Percentiles rank a stretch among this genome's conserved stretches.
Evolutionary conservation across 2,329 filamentous ascomycete species (phyloP).

Genomic region (Alternaria ventricosa): DNA sequence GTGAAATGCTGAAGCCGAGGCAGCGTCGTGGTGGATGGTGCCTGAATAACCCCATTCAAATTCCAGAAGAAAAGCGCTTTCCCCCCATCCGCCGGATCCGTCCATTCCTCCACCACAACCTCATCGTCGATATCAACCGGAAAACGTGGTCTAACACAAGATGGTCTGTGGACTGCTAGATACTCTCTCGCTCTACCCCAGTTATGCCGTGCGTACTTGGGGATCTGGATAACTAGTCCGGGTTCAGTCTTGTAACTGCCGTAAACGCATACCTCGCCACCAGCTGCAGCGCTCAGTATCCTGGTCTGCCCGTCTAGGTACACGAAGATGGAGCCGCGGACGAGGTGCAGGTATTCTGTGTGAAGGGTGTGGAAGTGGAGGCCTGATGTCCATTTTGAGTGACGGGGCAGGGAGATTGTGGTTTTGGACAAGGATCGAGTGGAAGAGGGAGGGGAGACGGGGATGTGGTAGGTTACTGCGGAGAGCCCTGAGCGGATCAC

Average conservation of each 20-base stretch:
- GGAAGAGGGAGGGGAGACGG: conserved; percentile 25
- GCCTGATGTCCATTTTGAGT: conserved; percentile 57
- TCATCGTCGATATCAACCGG: conserved; percentile 31
- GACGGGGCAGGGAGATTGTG: conserved; percentile 53
- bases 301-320: conserved; percentile 11
- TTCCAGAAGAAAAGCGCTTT: conserved; percentile 61
- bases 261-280: conserved; percentile 6
- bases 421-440: conserved; percentile 32
- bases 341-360: conserved; percentile 55
- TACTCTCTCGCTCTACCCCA: conserved; percentile 52
- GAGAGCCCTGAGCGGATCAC: conserved; percentile 20
- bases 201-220: conserved; percentile 52
- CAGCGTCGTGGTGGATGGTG: neutral
- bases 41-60: conserved; percentile 50
- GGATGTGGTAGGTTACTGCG: conserved; percentile 48
- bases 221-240: conserved; percentile 44
- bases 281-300: conserved; percentile 15
- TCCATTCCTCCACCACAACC: conserved; percentile 57
- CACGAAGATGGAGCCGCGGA: conserved; percentile 48
- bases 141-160: neutral
- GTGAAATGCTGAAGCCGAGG: neutral
- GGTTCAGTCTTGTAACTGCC: neutral
- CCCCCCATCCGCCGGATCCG: conserved; percentile 53
- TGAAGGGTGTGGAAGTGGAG: conserved; percentile 59
- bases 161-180: neutral